phyloP scores from a whole-genome alignment of 352 stramenopile species.

The Bremia lactucae region DNA sequence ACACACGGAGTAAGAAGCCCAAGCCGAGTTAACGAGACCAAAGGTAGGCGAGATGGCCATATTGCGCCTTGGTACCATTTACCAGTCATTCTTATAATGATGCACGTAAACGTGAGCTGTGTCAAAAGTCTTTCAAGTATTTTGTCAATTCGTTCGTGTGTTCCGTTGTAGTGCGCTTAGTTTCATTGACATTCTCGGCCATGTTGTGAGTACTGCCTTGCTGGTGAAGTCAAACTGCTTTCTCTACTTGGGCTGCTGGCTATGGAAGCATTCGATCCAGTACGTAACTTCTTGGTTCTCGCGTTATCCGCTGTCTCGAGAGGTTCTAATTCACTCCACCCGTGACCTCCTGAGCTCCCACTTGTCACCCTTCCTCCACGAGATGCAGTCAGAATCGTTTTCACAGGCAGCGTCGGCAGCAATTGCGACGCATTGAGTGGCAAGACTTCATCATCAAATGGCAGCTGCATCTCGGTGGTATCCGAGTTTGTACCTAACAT shows the following conservation, averaged over 20 bases:
- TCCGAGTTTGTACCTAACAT: slow-evolving; percentile 20
- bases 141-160: too few relatives aligned
- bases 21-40: slow-evolving; percentile 35
- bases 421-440: slow-evolving; percentile 12
- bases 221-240: too few relatives aligned
- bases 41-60: slow-evolving; percentile 12
- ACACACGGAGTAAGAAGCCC: slow-evolving; percentile 56
- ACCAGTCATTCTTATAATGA: too few relatives aligned
- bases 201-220: too few relatives aligned
- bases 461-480: slow-evolving; percentile 21
- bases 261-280: slow-evolving; percentile 6
- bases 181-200: too few relatives aligned
- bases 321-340: slow-evolving; percentile 28
- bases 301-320: slow-evolving; percentile 11
- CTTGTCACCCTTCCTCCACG: slow-evolving; percentile 5
- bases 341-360: slow-evolving; percentile 22
- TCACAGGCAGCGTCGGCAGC: slow-evolving; percentile 17
- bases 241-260: slow-evolving; percentile 12
- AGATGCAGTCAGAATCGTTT: slow-evolving; percentile 12
- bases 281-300: slow-evolving; percentile 11
- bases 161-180: too few relatives aligned
- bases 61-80: too few relatives aligned
- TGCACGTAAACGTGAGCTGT: too few relatives aligned
- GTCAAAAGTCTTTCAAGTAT: too few relatives aligned
- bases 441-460: slow-evolving; percentile 16